Conservation (phyloP, 345 rosid genomes). For the Orychophragmus violaceus region DNA sequence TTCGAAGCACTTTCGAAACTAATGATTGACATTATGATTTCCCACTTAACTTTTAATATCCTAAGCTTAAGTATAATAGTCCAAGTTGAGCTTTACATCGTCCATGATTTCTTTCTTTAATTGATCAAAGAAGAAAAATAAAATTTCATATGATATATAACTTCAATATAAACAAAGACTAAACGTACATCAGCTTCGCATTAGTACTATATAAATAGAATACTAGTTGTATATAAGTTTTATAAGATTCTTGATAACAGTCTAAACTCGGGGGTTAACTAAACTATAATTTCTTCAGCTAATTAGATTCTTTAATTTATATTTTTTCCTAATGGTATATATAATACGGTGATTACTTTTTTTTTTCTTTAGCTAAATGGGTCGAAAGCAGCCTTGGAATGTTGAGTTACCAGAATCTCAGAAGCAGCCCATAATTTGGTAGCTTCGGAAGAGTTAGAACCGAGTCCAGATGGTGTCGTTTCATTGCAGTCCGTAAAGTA, state of each 20-base stretch:
- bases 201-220: not conserved
- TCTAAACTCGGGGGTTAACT: not conserved
- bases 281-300: not conserved
- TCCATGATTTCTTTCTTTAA: not conserved
- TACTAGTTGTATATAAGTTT: not conserved
- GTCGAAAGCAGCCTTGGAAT: constrained; percentile 42
- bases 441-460: constrained; percentile 64
- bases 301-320: not conserved
- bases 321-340: constrained; percentile 13
- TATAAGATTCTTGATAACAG: not conserved
- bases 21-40: constrained; percentile 30
- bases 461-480: constrained; percentile 64
- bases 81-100: constrained; percentile 10
- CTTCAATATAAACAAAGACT: constrained; percentile 13
- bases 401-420: constrained; percentile 65
- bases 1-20: constrained; percentile 31
- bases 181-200: constrained; percentile 4
- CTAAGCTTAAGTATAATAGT: not conserved
- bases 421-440: constrained; percentile 76
- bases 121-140: not conserved
- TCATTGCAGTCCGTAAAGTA: constrained; percentile 92
- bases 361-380: constrained; percentile 21
- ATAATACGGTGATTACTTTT: not conserved
- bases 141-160: not conserved
- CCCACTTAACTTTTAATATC: constrained; percentile 7